These are phyloP conservation scores for Monsonia emarginata DNA, from an alignment of 441 rosid genomes.

Conservation along the genomic window DNA sequence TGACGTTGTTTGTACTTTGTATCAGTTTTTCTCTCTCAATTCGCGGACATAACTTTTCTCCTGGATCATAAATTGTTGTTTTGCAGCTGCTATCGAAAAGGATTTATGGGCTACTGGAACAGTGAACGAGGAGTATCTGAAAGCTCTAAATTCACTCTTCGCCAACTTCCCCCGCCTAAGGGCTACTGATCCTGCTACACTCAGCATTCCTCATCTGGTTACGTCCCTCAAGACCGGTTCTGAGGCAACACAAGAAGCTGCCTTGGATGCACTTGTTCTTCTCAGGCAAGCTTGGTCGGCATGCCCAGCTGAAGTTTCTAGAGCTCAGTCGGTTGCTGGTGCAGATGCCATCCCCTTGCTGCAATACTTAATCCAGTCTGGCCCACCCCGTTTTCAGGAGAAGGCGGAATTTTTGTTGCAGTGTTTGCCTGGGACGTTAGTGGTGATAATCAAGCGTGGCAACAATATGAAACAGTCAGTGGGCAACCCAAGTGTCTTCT, in stretches of 20 bases:
- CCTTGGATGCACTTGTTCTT: slow-evolving; percentile 84
- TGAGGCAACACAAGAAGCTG: slow-evolving; percentile 98
- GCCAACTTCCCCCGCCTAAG: slow-evolving; percentile 95
- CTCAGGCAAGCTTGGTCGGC: slow-evolving; percentile 99
- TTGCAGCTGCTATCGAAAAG: slow-evolving; percentile 95
- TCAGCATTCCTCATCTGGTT: slow-evolving; percentile 91
- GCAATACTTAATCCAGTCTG: slow-evolving; percentile 94
- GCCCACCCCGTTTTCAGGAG: slow-evolving; percentile 98
- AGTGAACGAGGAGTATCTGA: slow-evolving; percentile 89
- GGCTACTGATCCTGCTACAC: slow-evolving; percentile 96
- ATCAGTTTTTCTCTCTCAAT: too few relatives aligned
- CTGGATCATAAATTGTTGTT: slow-evolving; percentile 15
- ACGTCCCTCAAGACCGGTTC: slow-evolving; percentile 87
- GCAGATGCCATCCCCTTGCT: slow-evolving; percentile 96
- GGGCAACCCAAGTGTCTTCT: slow-evolving; percentile 86
- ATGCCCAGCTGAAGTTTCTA: slow-evolving; percentile 92
- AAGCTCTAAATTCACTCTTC: slow-evolving; percentile 79
- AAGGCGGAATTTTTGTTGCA: slow-evolving; percentile 91
- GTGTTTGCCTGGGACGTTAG: slow-evolving; percentile 94
- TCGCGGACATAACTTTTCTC: neutral
- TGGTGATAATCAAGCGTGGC: slow-evolving; percentile 88
- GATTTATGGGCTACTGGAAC: slow-evolving; percentile 96
- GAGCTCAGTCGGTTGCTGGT: slow-evolving; percentile 95
- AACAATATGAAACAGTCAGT: slow-evolving; percentile 98
- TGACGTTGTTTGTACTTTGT: too few relatives aligned